These are phyloP conservation scores for Acanthamoeba divionensis DNA, from an alignment of 208 protist species.

Conservation along the genomic window DNA sequence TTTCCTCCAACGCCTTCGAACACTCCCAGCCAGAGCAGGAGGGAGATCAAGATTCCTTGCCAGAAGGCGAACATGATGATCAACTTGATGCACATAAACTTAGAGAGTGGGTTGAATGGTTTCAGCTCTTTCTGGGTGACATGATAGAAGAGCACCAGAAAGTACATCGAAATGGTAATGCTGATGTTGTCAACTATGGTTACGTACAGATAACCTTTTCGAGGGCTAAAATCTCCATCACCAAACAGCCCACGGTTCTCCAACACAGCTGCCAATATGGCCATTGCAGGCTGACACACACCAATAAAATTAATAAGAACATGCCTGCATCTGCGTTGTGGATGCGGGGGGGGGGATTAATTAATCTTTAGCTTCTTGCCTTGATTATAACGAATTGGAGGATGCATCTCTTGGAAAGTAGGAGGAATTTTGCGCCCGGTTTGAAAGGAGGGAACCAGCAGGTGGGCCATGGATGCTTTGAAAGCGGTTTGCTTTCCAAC, in stretches of 20 bases:
- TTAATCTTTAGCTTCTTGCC: constrained; percentile 74
- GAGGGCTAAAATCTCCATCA: constrained; percentile 76
- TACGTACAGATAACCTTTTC: constrained; percentile 86
- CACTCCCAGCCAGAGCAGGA: constrained; percentile 75
- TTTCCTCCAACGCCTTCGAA: constrained; percentile 32
- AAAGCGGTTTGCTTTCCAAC: constrained; percentile 54
- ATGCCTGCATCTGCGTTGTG: constrained; percentile 68
- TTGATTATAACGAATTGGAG: constrained; percentile 88
- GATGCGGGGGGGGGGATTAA: constrained; percentile 70
- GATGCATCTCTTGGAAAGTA: constrained; percentile 87
- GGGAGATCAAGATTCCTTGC: constrained; percentile 87
- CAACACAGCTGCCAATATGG: neutral
- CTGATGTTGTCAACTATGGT: constrained; percentile 89
- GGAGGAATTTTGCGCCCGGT: constrained; percentile 72
- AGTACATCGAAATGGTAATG: constrained; percentile 89
- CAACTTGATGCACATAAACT: constrained; percentile 90
- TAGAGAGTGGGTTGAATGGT: constrained; percentile 86
- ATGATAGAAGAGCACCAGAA: constrained; percentile 90
- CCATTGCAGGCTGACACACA: neutral
- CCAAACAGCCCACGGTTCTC: neutral
- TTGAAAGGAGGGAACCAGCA: constrained; percentile 79
- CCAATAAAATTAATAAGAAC: constrained; percentile 75
- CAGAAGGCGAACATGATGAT: constrained; percentile 92
- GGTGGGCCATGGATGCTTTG: constrained; percentile 79
- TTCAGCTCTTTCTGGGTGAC: constrained; percentile 88